phyloP scores from a whole-genome alignment of 164 flowering plant species.

The Chimonanthus salicifolius region DNA sequence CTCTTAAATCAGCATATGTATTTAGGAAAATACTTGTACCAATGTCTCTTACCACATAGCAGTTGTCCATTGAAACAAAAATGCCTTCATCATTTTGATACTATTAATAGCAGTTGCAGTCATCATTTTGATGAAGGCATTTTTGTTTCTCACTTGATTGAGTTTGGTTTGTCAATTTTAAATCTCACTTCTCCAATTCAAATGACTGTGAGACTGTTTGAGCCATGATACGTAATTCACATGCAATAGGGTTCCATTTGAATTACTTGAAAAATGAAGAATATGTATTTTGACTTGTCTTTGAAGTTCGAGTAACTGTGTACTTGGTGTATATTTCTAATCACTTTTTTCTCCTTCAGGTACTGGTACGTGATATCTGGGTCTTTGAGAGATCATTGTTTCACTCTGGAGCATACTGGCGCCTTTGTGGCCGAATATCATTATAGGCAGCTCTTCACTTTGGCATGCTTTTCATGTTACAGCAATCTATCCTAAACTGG shows the following conservation, averaged over 20 bases:
- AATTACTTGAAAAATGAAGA: too few relatives aligned
- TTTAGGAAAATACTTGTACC: too few relatives aligned
- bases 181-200: too few relatives aligned
- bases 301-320: neutral
- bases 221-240: too few relatives aligned
- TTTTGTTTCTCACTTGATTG: neutral
- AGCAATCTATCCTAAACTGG: neutral
- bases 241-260: too few relatives aligned
- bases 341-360: slow-evolving; percentile 26
- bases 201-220: too few relatives aligned
- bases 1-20: too few relatives aligned
- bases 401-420: slow-evolving; percentile 77
- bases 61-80: too few relatives aligned
- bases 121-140: neutral
- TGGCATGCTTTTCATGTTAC: too few relatives aligned
- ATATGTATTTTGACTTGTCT: neutral
- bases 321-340: neutral
- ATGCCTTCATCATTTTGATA: too few relatives aligned
- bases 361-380: slow-evolving; percentile 92
- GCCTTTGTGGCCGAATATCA: slow-evolving; percentile 73
- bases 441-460: slow-evolving; percentile 14
- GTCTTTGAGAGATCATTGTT: slow-evolving; percentile 94
- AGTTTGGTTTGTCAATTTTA: too few relatives aligned
- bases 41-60: too few relatives aligned
- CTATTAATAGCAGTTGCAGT: neutral